Evolutionary conservation across 1,139 yeast genomes (phyloP), one percentile per base, ranked within the genome.

Genomic region (Pichia kudriavzevii): DNA sequence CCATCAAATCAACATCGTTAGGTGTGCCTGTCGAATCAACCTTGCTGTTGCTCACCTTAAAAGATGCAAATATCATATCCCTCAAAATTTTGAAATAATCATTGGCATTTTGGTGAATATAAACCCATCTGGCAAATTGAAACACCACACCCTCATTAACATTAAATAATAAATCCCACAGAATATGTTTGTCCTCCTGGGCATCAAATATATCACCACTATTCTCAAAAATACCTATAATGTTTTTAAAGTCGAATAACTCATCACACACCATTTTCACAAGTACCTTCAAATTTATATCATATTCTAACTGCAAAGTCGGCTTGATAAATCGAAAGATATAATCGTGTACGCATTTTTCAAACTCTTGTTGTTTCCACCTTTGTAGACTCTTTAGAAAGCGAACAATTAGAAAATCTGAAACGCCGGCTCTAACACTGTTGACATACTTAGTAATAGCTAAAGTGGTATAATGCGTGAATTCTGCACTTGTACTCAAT

Each of bases 201-300:
- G 19, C 28, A 11, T 24, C 30, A 30, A 34, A 36, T 13, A 36
- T 21, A 14, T 26, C 25, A 18, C 26, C 13, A 3, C 26, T 33
- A n/a, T 25, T 18, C 9, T 29, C 50, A 35, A 46, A 64, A 43
- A 39, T 52, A 39, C 60, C 62, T 6, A 60, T 55, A 3, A 64
- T 44, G 5, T 56, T 47, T 17, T 58, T 53, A 7, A 67, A 35
- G 2, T 53, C 44, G 2, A 64, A 41, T 28, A 67, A 53, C 16
- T 60, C 65, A 36, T 63, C 59, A n/a, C 59, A 41, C 2, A 67
- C 45, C 28, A 66, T 40, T 22, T 36, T 44, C 16, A 48, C 24
- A 5, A 55, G 32, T 12, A 54, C 41, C 22, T 43, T 52, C 25
- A 53, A 32, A 35, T 49, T 47, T 4, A 34, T 18, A 7, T 50